Conservation (phyloP, 2,329 filamentous ascomycete species). For the Westerdykella ornata region DNA sequence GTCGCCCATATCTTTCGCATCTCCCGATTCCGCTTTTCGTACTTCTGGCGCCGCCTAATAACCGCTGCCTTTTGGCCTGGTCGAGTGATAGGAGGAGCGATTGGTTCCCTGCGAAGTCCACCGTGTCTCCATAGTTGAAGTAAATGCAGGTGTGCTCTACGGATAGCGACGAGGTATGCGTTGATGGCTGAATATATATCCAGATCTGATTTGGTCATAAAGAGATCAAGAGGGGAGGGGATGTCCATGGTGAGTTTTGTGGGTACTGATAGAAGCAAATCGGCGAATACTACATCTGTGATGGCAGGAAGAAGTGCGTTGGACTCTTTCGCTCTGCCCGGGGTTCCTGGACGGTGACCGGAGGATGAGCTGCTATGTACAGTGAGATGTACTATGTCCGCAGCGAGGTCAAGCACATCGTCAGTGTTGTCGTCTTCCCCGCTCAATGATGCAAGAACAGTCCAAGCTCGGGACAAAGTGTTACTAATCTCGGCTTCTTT, state of each 20-base stretch:
- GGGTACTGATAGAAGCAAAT: slow-evolving; percentile 73
- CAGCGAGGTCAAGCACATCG: slow-evolving; percentile 75
- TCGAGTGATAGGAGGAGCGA: slow-evolving; percentile 54
- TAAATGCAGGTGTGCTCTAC: slow-evolving; percentile 76
- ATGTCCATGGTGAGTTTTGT: slow-evolving; percentile 65
- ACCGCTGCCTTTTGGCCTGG: slow-evolving; percentile 57
- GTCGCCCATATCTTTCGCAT: slow-evolving; percentile 88
- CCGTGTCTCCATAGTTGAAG: slow-evolving; percentile 83
- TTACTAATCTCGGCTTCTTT: slow-evolving; percentile 83
- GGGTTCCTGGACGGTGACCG: slow-evolving; percentile 35
- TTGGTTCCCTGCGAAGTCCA: slow-evolving; percentile 68
- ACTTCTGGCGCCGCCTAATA: slow-evolving; percentile 56
- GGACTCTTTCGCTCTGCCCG: slow-evolving; percentile 33
- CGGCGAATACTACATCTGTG: slow-evolving; percentile 57
- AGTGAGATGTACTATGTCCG: slow-evolving; percentile 64
- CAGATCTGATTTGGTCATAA: slow-evolving; percentile 69
- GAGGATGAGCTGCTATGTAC: slow-evolving; percentile 45
- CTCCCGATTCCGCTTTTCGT: slow-evolving; percentile 55
- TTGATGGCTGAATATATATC: slow-evolving; percentile 78
- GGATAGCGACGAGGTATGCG: slow-evolving; percentile 77
- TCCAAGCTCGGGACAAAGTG: slow-evolving; percentile 71
- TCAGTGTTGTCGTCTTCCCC: slow-evolving; percentile 67
- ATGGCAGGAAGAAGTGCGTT: slow-evolving; percentile 35
- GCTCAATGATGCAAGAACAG: slow-evolving; percentile 68
- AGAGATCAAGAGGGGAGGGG: slow-evolving; percentile 75